Evolutionary conservation across 495 filamentous ascomycete genomes (phyloP).

Genomic region (Penicillium malachiteum): DNA sequence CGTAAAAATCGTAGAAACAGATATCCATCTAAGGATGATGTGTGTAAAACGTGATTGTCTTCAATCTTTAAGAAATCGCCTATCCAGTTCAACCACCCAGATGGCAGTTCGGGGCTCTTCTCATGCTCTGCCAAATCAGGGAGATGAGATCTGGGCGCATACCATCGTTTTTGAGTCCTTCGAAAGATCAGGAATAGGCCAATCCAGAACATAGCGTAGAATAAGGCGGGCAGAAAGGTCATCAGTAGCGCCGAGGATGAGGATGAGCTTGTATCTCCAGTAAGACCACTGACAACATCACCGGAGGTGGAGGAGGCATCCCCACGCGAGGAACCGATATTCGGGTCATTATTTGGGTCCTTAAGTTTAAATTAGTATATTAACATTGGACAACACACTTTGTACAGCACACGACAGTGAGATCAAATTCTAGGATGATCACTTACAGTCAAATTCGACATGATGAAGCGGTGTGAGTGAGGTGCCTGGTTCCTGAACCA

Average conservation of each 20-base stretch:
- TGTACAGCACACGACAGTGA: too few relatives aligned
- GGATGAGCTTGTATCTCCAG: slow-evolving; percentile 32
- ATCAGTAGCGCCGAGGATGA: slow-evolving; percentile 58
- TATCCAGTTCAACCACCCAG: slow-evolving; percentile 61
- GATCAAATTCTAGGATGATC: background rate
- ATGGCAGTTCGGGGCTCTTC: slow-evolving; percentile 41
- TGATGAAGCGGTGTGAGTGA: background rate
- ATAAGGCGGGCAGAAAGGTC: slow-evolving; percentile 67
- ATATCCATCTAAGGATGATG: slow-evolving; percentile 74
- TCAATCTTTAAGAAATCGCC: slow-evolving; percentile 59
- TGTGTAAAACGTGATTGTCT: slow-evolving; percentile 60
- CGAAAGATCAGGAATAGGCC: slow-evolving; percentile 73
- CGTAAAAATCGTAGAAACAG: slow-evolving; percentile 79
- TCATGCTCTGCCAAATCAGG: slow-evolving; percentile 62
- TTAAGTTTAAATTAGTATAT: slow-evolving; percentile 2
- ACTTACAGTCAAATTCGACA: slow-evolving; percentile 17
- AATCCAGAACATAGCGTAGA: slow-evolving; percentile 66
- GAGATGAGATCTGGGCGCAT: slow-evolving; percentile 80
- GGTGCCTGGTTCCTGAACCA: slow-evolving; percentile 1
- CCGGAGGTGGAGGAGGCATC: slow-evolving; percentile 40
- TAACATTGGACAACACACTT: background rate
- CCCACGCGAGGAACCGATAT: slow-evolving; percentile 44
- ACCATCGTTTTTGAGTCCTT: slow-evolving; percentile 68
- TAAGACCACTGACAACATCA: slow-evolving; percentile 30
- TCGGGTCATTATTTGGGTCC: slow-evolving; percentile 43